Percentiles rank a stretch among this genome's conserved stretches.
These are phyloP conservation scores for Mycena rebaudengoi DNA, from an alignment of 768 basidiomycete genomes.

Conservation along the genomic window DNA sequence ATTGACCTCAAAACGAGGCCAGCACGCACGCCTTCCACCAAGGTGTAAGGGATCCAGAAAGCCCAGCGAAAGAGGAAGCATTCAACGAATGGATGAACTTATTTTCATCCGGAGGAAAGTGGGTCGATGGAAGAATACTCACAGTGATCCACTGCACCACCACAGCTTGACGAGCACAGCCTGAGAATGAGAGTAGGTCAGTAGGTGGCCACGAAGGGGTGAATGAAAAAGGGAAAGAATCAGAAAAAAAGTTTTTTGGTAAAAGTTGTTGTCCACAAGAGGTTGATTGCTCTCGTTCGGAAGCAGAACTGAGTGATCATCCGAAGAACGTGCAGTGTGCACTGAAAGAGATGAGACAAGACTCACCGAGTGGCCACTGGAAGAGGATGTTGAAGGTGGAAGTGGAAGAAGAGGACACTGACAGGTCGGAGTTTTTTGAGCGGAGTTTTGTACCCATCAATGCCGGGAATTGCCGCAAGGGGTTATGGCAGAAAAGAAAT, in stretches of 20 bases:
- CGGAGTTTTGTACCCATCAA: no score
- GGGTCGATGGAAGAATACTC: not conserved
- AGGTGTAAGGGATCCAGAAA: constrained; percentile 3
- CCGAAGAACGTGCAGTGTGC: not conserved
- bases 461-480: no score
- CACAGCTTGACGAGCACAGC: not conserved
- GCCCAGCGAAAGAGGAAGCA: constrained; percentile 14
- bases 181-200: not conserved
- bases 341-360: not conserved
- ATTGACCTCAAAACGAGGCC: constrained; percentile 17
- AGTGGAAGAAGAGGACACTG: not conserved
- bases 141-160: not conserved
- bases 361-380: no score
- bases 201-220: not conserved
- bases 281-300: constrained; percentile 26
- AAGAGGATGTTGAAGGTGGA: not conserved
- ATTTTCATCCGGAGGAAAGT: constrained; percentile 8
- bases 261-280: constrained; percentile 22
- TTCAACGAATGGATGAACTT: constrained; percentile 26
- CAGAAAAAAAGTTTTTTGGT: constrained; percentile 18
- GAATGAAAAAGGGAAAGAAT: not conserved
- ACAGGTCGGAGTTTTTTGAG: not conserved
- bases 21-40: constrained; percentile 7
- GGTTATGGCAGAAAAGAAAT: no score
- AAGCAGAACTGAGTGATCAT: constrained; percentile 26